These are phyloP conservation scores for Berkeleyomyces rouxiae DNA, from an alignment of 2,329 filamentous ascomycete species.

Conservation along the genomic window DNA sequence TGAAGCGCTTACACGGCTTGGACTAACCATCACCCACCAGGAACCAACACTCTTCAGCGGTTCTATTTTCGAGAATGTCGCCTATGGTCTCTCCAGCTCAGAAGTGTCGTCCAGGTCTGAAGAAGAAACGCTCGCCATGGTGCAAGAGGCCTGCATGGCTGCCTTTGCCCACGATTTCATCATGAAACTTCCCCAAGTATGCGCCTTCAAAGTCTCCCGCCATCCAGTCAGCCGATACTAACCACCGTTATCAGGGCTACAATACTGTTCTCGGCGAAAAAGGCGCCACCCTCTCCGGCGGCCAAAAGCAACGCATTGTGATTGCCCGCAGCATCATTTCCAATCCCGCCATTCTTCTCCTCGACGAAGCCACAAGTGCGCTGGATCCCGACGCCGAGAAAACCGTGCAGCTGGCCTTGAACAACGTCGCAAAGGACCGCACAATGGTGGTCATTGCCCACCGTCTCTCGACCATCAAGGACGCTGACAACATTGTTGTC, in stretches of 20 bases:
- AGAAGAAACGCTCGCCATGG: slow-evolving; percentile 28
- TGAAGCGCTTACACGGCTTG: not conserved
- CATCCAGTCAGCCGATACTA: not conserved
- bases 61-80: slow-evolving; percentile 35
- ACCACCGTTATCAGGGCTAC: slow-evolving; percentile 28
- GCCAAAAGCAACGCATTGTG: slow-evolving; percentile 49
- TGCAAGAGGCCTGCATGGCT: slow-evolving; percentile 31
- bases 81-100: slow-evolving; percentile 28
- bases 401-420: slow-evolving; percentile 39
- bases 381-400: slow-evolving; percentile 29
- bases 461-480: slow-evolving; percentile 38
- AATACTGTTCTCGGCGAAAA: slow-evolving; percentile 46
- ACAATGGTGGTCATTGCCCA: slow-evolving; percentile 53
- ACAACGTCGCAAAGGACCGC: slow-evolving; percentile 35
- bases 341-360: slow-evolving; percentile 43
- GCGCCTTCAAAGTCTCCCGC: not conserved
- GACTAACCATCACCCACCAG: slow-evolving; percentile 18
- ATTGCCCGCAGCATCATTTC: slow-evolving; percentile 52
- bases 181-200: slow-evolving; percentile 26
- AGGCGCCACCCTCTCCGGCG: slow-evolving; percentile 48
- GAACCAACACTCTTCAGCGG: slow-evolving; percentile 38
- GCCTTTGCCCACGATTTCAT: slow-evolving; percentile 39
- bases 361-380: slow-evolving; percentile 54
- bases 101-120: slow-evolving; percentile 23
- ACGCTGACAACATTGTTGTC: slow-evolving; percentile 50